Percentiles rank a stretch among this genome's conserved stretches.
phyloP scores from a whole-genome alignment of 2,329 filamentous ascomycete species.

The Fusarium brevicatenulatum region DNA sequence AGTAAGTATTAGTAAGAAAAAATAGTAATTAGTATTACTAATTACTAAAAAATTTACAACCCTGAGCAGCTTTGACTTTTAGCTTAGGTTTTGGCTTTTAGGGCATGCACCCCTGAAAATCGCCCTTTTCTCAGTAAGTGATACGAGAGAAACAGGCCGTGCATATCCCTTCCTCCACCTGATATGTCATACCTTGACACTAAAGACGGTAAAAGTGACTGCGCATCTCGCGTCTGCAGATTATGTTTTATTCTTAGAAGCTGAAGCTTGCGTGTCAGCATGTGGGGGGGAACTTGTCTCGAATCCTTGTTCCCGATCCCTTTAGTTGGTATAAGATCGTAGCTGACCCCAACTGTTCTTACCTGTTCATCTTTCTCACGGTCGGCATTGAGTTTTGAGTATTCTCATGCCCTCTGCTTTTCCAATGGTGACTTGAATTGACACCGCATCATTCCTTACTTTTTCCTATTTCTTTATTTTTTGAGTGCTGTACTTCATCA shows the following conservation, averaged over 20 bases:
- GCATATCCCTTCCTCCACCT: slow-evolving; percentile 23
- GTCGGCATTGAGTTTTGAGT: background rate
- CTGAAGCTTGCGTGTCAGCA: slow-evolving; percentile 18
- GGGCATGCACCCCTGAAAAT: slow-evolving; percentile 24
- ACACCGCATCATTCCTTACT: slow-evolving; percentile 1
- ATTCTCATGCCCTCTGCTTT: background rate
- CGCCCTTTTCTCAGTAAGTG: background rate
- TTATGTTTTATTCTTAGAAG: slow-evolving; percentile 34
- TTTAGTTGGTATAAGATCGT: slow-evolving; percentile 29
- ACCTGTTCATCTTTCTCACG: background rate
- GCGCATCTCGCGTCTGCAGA: slow-evolving; percentile 17
- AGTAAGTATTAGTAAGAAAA: too few species aligned
- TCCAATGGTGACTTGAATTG: slow-evolving; percentile 28
- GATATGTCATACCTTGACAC: slow-evolving; percentile 7
- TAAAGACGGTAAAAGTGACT: background rate
- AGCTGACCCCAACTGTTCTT: slow-evolving; percentile 1
- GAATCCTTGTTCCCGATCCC: slow-evolving; percentile 14
- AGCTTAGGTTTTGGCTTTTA: background rate
- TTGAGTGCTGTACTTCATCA: background rate
- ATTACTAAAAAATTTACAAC: too few species aligned
- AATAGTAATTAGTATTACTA: too few species aligned
- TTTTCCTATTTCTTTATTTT: background rate
- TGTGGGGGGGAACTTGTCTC: slow-evolving; percentile 21
- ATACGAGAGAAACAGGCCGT: slow-evolving; percentile 13
- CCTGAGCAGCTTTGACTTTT: slow-evolving; percentile 3